A percentile compares a stretch with the other conserved stretches of the same genome.
Evolutionary conservation across 805 yeast genomes (phyloP).

Genomic region (Hanseniaspora valbyensis): DNA sequence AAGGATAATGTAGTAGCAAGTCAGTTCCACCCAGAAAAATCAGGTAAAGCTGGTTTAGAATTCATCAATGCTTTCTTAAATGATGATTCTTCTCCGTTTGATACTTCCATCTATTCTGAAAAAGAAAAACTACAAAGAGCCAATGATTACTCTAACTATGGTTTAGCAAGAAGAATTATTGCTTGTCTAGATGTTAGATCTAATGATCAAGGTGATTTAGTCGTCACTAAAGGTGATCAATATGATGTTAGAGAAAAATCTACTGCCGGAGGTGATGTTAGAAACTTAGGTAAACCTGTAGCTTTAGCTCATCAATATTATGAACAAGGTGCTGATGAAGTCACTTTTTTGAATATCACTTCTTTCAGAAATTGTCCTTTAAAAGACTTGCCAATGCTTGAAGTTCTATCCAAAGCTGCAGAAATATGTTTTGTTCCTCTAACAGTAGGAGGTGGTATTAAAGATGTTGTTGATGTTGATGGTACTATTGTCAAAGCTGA

Average conservation of each 20-base stretch:
- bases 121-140: slow-evolving; percentile 19
- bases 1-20: slow-evolving; percentile 82
- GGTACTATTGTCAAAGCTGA: slow-evolving; percentile 72
- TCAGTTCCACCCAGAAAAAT: slow-evolving; percentile 98
- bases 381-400: slow-evolving; percentile 89
- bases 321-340: slow-evolving; percentile 92
- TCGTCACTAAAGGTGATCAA: slow-evolving; percentile 97
- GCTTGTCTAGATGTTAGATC: slow-evolving; percentile 97
- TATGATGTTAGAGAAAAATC: slow-evolving; percentile 85
- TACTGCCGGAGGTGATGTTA: slow-evolving; percentile 46
- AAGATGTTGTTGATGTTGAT: slow-evolving; percentile 77
- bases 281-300: slow-evolving; percentile 94
- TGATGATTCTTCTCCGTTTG: slow-evolving; percentile 18
- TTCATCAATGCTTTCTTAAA: slow-evolving; percentile 60
- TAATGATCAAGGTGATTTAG: slow-evolving; percentile 88
- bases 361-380: slow-evolving; percentile 92
- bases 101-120: slow-evolving; percentile 26
- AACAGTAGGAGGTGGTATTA: slow-evolving; percentile 97
- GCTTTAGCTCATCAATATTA: slow-evolving; percentile 84
- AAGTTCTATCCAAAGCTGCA: slow-evolving; percentile 72
- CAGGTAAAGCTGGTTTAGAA: slow-evolving; percentile 79
- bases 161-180: slow-evolving; percentile 80
- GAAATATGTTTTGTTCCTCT: slow-evolving; percentile 90
- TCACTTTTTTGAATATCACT: slow-evolving; percentile 88
- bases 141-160: slow-evolving; percentile 39